Conservation (phyloP, 164 flowering plant genomes). For the Aristolochia fimbriata region DNA sequence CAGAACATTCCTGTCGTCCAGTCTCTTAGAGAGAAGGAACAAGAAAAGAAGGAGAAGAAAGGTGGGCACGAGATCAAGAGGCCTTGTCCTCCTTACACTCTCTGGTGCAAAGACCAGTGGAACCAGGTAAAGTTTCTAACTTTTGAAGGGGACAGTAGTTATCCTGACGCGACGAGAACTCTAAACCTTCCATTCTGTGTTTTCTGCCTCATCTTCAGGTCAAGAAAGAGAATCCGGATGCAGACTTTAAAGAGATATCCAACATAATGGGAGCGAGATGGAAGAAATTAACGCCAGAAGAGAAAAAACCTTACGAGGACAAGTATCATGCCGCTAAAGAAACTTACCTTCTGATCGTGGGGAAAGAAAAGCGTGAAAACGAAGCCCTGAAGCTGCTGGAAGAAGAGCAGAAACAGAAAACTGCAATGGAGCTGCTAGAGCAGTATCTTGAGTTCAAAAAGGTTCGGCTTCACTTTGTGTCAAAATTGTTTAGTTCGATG, state of each 20-base stretch:
- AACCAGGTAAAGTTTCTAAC: constrained; percentile 40
- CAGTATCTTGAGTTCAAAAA: constrained; percentile 78
- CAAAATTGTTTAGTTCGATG: neutral
- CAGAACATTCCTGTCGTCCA: constrained; percentile 48
- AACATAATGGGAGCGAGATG: constrained; percentile 75
- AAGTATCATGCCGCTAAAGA: constrained; percentile 68
- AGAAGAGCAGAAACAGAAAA: constrained; percentile 86
- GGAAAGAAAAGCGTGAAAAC: constrained; percentile 76
- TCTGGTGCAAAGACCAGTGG: constrained; percentile 93
- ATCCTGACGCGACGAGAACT: no score
- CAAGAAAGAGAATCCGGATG: constrained; percentile 70
- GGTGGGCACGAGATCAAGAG: constrained; percentile 44
- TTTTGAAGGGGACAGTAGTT: neutral
- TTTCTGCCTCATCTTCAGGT: constrained; percentile 23
- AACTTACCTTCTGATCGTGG: constrained; percentile 58
- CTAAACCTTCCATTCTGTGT: neutral
- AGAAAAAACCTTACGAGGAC: constrained; percentile 94
- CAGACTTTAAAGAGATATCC: constrained; percentile 73
- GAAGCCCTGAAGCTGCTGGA: constrained; percentile 87
- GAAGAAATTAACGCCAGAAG: constrained; percentile 66
- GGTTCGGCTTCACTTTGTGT: constrained; percentile 1
- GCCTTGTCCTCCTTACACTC: constrained; percentile 63
- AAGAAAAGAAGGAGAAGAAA: constrained; percentile 52
- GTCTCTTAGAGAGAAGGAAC: constrained; percentile 40
- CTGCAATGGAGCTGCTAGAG: constrained; percentile 85